Percentiles rank a stretch among this genome's conserved stretches.
Conservation (phyloP, 2,329 filamentous ascomycete species). For the Pezicula radicicola region DNA sequence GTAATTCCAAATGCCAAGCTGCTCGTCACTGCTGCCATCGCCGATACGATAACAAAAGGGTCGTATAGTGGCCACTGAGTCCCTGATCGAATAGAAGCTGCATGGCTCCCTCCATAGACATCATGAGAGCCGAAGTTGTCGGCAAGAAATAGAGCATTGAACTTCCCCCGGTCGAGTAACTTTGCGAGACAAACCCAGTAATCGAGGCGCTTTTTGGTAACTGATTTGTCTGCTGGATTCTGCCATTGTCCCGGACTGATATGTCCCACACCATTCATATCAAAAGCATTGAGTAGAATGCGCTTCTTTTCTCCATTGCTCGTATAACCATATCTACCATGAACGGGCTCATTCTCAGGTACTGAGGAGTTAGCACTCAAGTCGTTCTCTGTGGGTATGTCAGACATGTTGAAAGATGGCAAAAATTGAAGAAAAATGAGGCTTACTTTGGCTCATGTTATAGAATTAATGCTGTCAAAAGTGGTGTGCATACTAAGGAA, state of each 20-base stretch:
- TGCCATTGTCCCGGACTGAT: slow-evolving; percentile 47
- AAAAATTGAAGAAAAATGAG: too few relatives aligned
- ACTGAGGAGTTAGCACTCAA: too few relatives aligned
- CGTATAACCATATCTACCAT: too few relatives aligned
- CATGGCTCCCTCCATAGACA: slow-evolving; percentile 54
- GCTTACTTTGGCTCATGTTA: too few relatives aligned
- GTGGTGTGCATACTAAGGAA: too few relatives aligned
- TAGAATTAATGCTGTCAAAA: too few relatives aligned
- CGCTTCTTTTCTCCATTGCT: slow-evolving; percentile 28
- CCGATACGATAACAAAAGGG: slow-evolving; percentile 50
- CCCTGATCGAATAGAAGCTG: slow-evolving; percentile 55
- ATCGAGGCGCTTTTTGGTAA: slow-evolving; percentile 48
- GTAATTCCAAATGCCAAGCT: slow-evolving; percentile 65
- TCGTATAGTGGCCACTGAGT: slow-evolving; percentile 59
- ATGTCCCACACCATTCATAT: slow-evolving; percentile 27
- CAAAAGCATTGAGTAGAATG: slow-evolving; percentile 44
- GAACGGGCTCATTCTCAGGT: too few relatives aligned
- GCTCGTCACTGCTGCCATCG: slow-evolving; percentile 64
- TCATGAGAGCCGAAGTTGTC: slow-evolving; percentile 55
- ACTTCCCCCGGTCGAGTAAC: slow-evolving; percentile 54
- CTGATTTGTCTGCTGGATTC: slow-evolving; percentile 63
- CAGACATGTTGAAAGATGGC: too few relatives aligned
- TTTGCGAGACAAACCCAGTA: slow-evolving; percentile 40
- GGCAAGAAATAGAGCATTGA: slow-evolving; percentile 63
- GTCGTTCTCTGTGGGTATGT: too few relatives aligned